Conservation (phyloP, 495 filamentous ascomycete species). For the Aspergillus nanangensis region DNA sequence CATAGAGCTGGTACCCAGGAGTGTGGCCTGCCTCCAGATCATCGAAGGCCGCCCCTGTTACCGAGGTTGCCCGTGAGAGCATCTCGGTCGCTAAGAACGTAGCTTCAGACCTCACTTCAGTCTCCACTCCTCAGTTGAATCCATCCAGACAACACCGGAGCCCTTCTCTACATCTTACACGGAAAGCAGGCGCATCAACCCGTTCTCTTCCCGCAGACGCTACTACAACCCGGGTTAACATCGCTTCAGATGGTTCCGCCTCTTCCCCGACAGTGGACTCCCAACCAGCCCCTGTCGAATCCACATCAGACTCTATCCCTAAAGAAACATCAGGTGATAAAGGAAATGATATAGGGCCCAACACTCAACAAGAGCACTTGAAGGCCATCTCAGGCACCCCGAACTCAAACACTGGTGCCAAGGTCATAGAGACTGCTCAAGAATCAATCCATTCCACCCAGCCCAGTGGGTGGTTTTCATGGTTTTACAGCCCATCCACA, state of each 20-base stretch:
- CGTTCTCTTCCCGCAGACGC: constrained; percentile 45
- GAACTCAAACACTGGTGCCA: constrained; percentile 4
- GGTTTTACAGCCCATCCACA: constrained; percentile 39
- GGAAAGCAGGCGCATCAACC: constrained; percentile 32
- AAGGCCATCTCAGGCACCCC: background rate
- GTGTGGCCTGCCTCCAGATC: constrained; percentile 59
- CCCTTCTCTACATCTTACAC: constrained; percentile 40
- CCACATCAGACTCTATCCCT: constrained; percentile 15
- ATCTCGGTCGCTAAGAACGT: constrained; percentile 56
- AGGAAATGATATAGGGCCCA: constrained; percentile 11
- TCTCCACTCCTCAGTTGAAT: constrained; percentile 27
- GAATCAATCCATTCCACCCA: constrained; percentile 24
- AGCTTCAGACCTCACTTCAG: constrained; percentile 34
- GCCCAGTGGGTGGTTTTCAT: constrained; percentile 54
- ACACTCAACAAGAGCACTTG: constrained; percentile 15
- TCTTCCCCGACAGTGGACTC: constrained; percentile 28
- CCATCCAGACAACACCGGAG: constrained; percentile 21
- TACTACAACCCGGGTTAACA: constrained; percentile 46
- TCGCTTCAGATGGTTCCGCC: constrained; percentile 42
- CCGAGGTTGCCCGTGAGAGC: constrained; percentile 71
- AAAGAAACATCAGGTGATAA: constrained; percentile 19
- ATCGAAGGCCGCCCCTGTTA: constrained; percentile 66
- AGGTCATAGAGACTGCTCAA: constrained; percentile 6
- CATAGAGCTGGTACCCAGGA: constrained; percentile 48
- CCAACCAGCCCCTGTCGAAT: constrained; percentile 14